Evolutionary conservation across 805 yeast genomes (phyloP), one percentile per base, ranked within the genome.

Genomic region (Debaryomyces tyrocola): DNA sequence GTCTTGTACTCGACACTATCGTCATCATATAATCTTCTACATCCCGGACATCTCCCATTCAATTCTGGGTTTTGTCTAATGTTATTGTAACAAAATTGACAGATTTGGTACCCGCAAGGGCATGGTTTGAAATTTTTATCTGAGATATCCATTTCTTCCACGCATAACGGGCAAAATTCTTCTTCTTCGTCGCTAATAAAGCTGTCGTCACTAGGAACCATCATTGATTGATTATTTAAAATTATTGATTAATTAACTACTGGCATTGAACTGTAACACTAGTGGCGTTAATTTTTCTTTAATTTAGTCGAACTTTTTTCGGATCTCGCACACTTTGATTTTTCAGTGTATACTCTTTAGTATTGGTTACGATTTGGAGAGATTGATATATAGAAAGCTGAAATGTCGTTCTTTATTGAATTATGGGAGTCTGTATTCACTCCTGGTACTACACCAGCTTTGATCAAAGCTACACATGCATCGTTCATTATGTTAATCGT

Each of bases 61-160:
- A 92, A 73, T 64, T 94, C 97, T 1, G 97, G 97, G 57, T 92
- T 92, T 54, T 90, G 94, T 53, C 97, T 80, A 59, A 94, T 94
- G 65, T 91, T 92, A 71, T 94, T 94, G 76, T 92, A 94, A 67
- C 99, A 94, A 64, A 94, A 94, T 75, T 92, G 98, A 67, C 99
- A 94, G 48, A 94, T 88, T 66, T 95, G 97, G 62, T 94, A 94
- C 15, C 99, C 99, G 73, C 99, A 94, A 0, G 98, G 98, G 74
- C 99, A 94, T n/a, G 99, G 99, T 66, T 87, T 90, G 77, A 94
- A 94, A 71, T 90, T 89, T 62, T 87, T 90, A 69, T 94, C 99
- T 14, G 96, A 87, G 40, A 92, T 83, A 67, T 94, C 99, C 90
- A 94, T 85, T 64, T 94, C 97, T 69, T 94, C 99, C 61, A 91